Base-by-base conservation (phyloP, 495 filamentous ascomycete genomes). In the Friedmanniomyces simplex region DNA sequence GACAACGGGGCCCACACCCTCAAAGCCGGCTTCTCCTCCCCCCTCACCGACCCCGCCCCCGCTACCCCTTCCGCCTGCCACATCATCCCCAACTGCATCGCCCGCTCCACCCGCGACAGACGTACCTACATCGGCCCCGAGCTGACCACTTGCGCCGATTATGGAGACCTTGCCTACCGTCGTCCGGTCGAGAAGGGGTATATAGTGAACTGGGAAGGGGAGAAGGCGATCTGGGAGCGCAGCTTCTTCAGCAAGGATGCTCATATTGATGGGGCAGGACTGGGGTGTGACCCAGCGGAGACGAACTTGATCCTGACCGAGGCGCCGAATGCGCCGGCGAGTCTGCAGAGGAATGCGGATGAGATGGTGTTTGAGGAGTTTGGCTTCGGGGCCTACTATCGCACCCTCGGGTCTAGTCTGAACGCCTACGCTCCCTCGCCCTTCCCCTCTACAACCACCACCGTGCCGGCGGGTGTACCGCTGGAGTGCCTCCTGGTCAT, bases 341-440 rank as follows among this genome's bases (percentile, higher is more conserved):
- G 79, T 11, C 72, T 99, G 52, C 91, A 96, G 71, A 81, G 80
- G 18, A 90, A 96, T 67, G 88, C 88, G 57, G 93, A 97, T 68
- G 89, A 99, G 75, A 88, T 99, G 67, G 80, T 96, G 0, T 97
- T 97, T 74, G 93, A 99, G 67, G 91, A 97, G 68, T 97, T 90
- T 76, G 89, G 88, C n/a, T 97, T 97, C 71, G 80, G 85, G 18
- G 82, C 83, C 47, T 95, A 94, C 70, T 84, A 82, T 55, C 79
- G 93, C 49, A 84, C 78, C 63, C 70, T 88, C 55, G 84, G 80
- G 1, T 74, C 89, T 2, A 74, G 82, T 0, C 75, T 95, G 42
- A 93, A 95, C 63, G 84, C 90, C 0, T 96, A 93, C 77, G 86
- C 58, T 72, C 88, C 48, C 79, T 82, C 65, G 68, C 72, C 52